Conservation (phyloP, 2,329 filamentous ascomycete genomes). For the Sarocladium kiliense region DNA sequence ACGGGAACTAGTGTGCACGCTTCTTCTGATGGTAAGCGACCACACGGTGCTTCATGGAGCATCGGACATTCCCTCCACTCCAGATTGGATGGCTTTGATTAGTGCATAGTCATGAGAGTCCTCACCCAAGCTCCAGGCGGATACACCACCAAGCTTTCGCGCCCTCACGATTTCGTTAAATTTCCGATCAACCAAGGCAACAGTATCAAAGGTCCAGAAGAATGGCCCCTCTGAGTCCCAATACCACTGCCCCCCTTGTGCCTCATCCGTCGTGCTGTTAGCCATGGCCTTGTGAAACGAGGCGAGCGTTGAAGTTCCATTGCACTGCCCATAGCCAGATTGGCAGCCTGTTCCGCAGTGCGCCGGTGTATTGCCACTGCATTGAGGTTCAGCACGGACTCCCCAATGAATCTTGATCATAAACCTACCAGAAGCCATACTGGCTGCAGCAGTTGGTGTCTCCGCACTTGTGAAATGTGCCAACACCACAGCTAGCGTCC, state of each 20-base stretch:
- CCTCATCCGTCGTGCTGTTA: constrained; percentile 37
- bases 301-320: background rate
- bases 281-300: constrained; percentile 35
- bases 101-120: constrained; percentile 39
- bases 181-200: constrained; percentile 41
- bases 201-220: constrained; percentile 54
- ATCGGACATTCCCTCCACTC: constrained; percentile 14
- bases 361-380: background rate
- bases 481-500: constrained; percentile 1
- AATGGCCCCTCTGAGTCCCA: constrained; percentile 39
- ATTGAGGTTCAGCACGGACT: background rate
- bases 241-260: constrained; percentile 50
- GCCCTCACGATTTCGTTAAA: constrained; percentile 37
- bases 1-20: background rate
- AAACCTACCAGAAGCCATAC: constrained; percentile 3
- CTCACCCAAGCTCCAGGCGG: constrained; percentile 49
- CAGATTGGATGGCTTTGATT: constrained; percentile 34
- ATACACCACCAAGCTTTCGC: constrained; percentile 41
- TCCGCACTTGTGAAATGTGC: background rate
- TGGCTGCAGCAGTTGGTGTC: constrained; percentile 1
- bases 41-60: background rate
- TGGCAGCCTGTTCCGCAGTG: constrained; percentile 3
- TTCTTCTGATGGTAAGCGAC: background rate
- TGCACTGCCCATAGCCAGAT: constrained; percentile 13
- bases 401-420: background rate